Evolutionary conservation across 495 filamentous ascomycete genomes (phyloP).

Genomic region (Polyplosphaeria fusca): DNA sequence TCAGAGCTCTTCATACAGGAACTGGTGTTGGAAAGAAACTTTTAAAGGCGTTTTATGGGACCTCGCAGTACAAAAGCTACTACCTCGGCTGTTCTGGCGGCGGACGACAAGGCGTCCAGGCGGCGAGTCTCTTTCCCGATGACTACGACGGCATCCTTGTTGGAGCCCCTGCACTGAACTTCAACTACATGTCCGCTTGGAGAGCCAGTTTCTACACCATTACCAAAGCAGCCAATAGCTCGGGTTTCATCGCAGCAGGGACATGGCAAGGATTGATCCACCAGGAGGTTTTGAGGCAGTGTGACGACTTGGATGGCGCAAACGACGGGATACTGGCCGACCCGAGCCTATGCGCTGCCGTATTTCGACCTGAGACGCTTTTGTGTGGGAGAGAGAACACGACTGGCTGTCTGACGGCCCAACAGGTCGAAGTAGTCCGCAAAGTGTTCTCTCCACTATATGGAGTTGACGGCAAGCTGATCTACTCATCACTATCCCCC

Average conservation of each 20-base stretch:
- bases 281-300: slow-evolving; percentile 34
- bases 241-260: slow-evolving; percentile 28
- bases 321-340: slow-evolving; percentile 37
- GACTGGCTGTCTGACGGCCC: background rate
- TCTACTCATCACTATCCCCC: background rate
- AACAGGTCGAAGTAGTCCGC: slow-evolving; percentile 1
- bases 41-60: slow-evolving; percentile 48
- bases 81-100: slow-evolving; percentile 57
- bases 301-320: slow-evolving; percentile 36
- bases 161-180: slow-evolving; percentile 40
- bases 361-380: slow-evolving; percentile 28
- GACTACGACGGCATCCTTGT: slow-evolving; percentile 50
- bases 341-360: slow-evolving; percentile 23
- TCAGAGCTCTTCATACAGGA: slow-evolving; percentile 46
- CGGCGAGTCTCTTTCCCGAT: slow-evolving; percentile 48
- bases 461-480: slow-evolving; percentile 1
- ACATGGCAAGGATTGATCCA: slow-evolving; percentile 32
- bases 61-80: slow-evolving; percentile 47
- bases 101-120: slow-evolving; percentile 53
- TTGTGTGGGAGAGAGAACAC: slow-evolving; percentile 11
- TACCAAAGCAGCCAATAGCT: slow-evolving; percentile 41
- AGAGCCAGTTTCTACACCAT: slow-evolving; percentile 54
- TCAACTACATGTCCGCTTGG: slow-evolving; percentile 53
- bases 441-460: slow-evolving; percentile 4
- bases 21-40: slow-evolving; percentile 46